Evolutionary conservation across 768 basidiomycete species (phyloP), one percentile per base, ranked within the genome.

Genomic region (Boletus huronensis): DNA sequence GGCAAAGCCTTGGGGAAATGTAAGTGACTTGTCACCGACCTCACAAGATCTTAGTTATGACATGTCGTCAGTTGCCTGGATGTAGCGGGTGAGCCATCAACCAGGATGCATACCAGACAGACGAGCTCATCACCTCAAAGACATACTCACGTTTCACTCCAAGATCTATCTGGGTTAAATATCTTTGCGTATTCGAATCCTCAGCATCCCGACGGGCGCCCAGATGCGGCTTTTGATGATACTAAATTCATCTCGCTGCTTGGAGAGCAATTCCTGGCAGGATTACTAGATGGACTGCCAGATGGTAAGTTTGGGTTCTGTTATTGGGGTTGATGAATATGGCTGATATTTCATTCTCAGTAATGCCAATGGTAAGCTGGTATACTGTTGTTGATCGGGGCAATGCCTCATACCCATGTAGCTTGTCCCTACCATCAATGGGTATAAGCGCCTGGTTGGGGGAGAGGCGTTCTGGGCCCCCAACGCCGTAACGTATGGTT

Each of bases 1-100:
- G 96, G 94, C 95, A 0, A 98, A 98, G 64, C 95, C 95, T 25
- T 97, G 92, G 90, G 87, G 85, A 31, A 85, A 92, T 64, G 93
- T 94, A 65, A 66, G 87, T 75, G 13, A 32, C 8, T 53, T 45
- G 3, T 23, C 28, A 36, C 6, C 29, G 6, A 51, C 17, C 39
- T 36, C 32, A 19, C 32, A 26, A 45, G 45, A 32, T 64, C 41
- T 53, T 29, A 8, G 29, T 50, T 31, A 43, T 48, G 34, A 58
- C 52, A 26, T 32, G 11, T 36, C 9, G 10, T 38, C 61, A 97
- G 90, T 82, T 98, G 59, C 95, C 97, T 34, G 97, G 97, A 3
- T 95, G 93, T 68, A 94, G 93, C 59, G 97, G 96, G 93, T 91
- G 41, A 58, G 79, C 63, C 29, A 34, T 32, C 21, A 9, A 13